phyloP scores from a whole-genome alignment of 805 yeast species.

The Pichia exigua region DNA sequence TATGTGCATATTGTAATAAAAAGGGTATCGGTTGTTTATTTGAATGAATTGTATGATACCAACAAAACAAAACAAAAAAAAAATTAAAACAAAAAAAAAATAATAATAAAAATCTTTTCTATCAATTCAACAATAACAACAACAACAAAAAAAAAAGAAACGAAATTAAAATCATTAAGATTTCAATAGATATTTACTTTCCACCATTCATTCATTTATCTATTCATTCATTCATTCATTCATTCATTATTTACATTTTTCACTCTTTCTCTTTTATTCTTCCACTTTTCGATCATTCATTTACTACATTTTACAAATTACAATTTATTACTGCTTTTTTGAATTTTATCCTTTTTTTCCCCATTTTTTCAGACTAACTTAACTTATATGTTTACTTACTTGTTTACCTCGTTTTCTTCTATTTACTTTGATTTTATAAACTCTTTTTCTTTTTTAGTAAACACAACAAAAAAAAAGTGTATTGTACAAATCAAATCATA shows the following conservation, averaged over 20 bases:
- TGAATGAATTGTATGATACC: slow-evolving; percentile 40
- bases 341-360: too few relatives aligned
- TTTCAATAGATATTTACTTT: too few relatives aligned
- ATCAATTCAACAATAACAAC: background rate
- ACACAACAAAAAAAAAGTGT: too few relatives aligned
- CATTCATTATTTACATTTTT: background rate
- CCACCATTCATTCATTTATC: too few relatives aligned
- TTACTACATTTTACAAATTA: background rate
- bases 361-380: too few relatives aligned
- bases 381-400: too few relatives aligned
- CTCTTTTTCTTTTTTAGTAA: background rate
- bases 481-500: too few relatives aligned
- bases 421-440: background rate
- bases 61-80: background rate
- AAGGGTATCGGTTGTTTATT: slow-evolving; percentile 33
- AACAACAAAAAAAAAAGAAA: background rate
- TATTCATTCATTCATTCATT: background rate
- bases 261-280: too few relatives aligned
- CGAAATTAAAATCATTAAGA: too few relatives aligned
- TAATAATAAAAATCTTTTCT: background rate
- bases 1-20: slow-evolving; percentile 25
- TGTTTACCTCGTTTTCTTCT: background rate
- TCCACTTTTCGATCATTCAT: background rate
- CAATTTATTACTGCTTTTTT: too few relatives aligned
- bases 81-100: background rate